These are phyloP conservation scores for Plenodomus tracheiphilus DNA, from an alignment of 2,329 filamentous ascomycete species.

Conservation along the genomic window DNA sequence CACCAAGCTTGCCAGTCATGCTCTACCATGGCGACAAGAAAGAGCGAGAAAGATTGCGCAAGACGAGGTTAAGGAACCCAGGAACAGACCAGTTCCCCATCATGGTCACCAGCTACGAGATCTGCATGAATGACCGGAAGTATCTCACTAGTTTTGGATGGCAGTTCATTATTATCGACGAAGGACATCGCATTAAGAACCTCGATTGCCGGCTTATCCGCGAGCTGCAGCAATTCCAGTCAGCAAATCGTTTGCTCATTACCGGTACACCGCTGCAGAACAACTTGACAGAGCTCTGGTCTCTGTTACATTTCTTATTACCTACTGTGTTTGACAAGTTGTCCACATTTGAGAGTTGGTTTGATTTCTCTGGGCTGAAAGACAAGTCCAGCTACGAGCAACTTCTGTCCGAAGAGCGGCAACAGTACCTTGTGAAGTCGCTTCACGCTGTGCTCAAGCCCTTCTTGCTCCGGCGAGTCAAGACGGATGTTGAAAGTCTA, in stretches of 20 bases:
- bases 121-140: conserved; percentile 87
- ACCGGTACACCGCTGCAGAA: conserved; percentile 96
- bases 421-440: conserved; percentile 78
- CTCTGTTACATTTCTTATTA: conserved; percentile 87
- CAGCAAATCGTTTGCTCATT: conserved; percentile 86
- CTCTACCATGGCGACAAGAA: conserved; percentile 87
- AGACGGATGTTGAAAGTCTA: conserved; percentile 87
- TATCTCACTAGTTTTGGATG: conserved; percentile 82
- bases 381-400: conserved; percentile 79
- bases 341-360: conserved; percentile 93
- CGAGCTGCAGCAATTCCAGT: conserved; percentile 84
- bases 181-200: conserved; percentile 97
- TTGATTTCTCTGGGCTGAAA: conserved; percentile 90
- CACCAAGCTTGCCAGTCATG: conserved; percentile 82
- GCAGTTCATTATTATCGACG: conserved; percentile 98
- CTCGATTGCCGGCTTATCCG: conserved; percentile 90
- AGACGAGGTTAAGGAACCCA: conserved; percentile 70
- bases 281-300: conserved; percentile 94
- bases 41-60: conserved; percentile 76
- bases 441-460: conserved; percentile 93
- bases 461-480: conserved; percentile 82
- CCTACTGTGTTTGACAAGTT: conserved; percentile 92
- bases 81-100: conserved; percentile 78
- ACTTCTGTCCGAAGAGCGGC: conserved; percentile 76
- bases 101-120: conserved; percentile 94